Conservation (phyloP, 352 stramenopile genomes). For the Bremia lactucae region DNA sequence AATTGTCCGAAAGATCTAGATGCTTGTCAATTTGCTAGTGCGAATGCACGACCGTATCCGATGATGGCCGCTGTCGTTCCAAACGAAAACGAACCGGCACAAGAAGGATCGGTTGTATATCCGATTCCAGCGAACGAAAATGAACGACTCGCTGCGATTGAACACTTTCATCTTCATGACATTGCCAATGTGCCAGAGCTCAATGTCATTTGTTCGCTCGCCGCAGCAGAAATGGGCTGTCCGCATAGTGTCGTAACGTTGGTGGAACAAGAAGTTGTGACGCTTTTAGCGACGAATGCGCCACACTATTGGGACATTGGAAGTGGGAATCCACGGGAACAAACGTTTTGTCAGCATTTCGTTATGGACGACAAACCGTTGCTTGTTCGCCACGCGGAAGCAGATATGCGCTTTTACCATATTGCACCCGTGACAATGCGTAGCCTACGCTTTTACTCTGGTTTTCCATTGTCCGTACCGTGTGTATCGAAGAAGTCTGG, state of each 20-base stretch:
- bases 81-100: neutral
- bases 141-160: slow-evolving; percentile 15
- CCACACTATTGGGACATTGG: slow-evolving; percentile 20
- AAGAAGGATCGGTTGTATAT: slow-evolving; percentile 8
- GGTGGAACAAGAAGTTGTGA: slow-evolving; percentile 19
- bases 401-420: slow-evolving; percentile 30
- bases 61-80: slow-evolving; percentile 9
- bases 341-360: slow-evolving; percentile 35
- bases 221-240: slow-evolving; percentile 20
- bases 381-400: slow-evolving; percentile 25
- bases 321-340: slow-evolving; percentile 17
- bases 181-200: slow-evolving; percentile 15
- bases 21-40: slow-evolving; percentile 19
- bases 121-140: slow-evolving; percentile 23
- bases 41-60: slow-evolving; percentile 14
- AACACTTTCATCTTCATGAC: slow-evolving; percentile 12
- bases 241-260: slow-evolving; percentile 23
- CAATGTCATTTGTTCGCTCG: slow-evolving; percentile 24
- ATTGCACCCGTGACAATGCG: slow-evolving; percentile 16
- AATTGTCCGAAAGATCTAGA: slow-evolving; percentile 8
- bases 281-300: slow-evolving; percentile 19
- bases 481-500: neutral
- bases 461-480: slow-evolving; percentile 20
- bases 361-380: slow-evolving; percentile 30
- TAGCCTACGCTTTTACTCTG: slow-evolving; percentile 24